Conservation (phyloP, 768 basidiomycete genomes). For the Calvatia gigantea region DNA sequence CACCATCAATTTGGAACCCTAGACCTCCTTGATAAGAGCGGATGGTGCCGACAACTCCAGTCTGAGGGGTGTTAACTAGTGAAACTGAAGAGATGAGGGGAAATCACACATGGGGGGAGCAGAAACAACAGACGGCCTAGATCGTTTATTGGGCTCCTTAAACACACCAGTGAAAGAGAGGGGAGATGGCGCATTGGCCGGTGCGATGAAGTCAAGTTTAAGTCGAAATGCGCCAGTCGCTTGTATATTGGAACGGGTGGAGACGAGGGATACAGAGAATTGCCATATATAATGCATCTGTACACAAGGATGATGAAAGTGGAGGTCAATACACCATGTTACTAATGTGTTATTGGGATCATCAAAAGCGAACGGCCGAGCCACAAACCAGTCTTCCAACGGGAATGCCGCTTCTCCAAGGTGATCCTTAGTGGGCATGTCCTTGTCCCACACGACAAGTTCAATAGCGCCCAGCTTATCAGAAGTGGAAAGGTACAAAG, state of each 20-base stretch:
- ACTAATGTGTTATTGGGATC: slow-evolving; percentile 67
- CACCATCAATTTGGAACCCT: slow-evolving; percentile 75
- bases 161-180: slow-evolving; percentile 57
- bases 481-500: slow-evolving; percentile 73
- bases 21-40: slow-evolving; percentile 56
- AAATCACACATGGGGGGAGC: slow-evolving; percentile 64
- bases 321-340: slow-evolving; percentile 42
- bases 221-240: slow-evolving; percentile 38
- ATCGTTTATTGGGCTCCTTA: slow-evolving; percentile 57
- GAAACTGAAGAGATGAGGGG: slow-evolving; percentile 1
- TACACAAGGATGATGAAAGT: background rate
- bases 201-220: slow-evolving; percentile 46
- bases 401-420: slow-evolving; percentile 82
- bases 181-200: slow-evolving; percentile 37
- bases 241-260: slow-evolving; percentile 36
- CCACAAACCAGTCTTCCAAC: slow-evolving; percentile 77
- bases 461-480: slow-evolving; percentile 75
- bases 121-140: slow-evolving; percentile 65
- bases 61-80: slow-evolving; percentile 41
- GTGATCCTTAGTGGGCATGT: slow-evolving; percentile 87
- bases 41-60: slow-evolving; percentile 81
- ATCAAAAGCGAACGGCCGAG: slow-evolving; percentile 46
- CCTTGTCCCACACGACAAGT: slow-evolving; percentile 92
- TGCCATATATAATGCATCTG: slow-evolving; percentile 22
- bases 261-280: slow-evolving; percentile 35